Evolutionary conservation across 2,329 filamentous ascomycete species (phyloP), one percentile per base, ranked within the genome.

Genomic region (Epichloe amarillans): DNA sequence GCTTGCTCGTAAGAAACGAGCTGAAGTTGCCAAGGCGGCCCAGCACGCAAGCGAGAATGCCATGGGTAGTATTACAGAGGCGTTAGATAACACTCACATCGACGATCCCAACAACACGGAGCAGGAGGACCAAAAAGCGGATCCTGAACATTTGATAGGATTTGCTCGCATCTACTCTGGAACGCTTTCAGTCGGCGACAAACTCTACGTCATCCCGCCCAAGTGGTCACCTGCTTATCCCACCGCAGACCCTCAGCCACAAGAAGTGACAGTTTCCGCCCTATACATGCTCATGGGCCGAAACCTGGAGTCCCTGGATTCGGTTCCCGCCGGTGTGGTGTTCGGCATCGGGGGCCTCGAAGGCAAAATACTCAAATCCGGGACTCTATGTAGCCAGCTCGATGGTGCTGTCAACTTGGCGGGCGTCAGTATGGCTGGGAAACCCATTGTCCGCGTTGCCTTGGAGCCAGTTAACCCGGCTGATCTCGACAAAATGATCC

Each of bases 271-370:
- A 0, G 82, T 98, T 47, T 90, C 83, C 15, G 87, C 87, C 2
- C 73, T 98, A 2, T 98, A 98, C 66, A 83, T 98, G 64, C 80
- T 98, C 50, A 98, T 98, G 93, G 93, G 93, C 33, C 79, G 91
- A 52, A 85, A 85, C 52, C 72, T 98, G 4, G 91, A 97, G 62
- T 77, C 84, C 1, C 77, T 98, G 0, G 77, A 80, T 15, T 85
- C 84, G 0, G 91, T 97, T 0, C 91, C 91, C 5, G 91, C 93
- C 0, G 93, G 93, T 42, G 90, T 95, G 7, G 86, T 98, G 4
- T 97, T 98, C 62, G 93, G 93, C 23, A 93, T 98, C 50, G 88
- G 84, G 35, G 93, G 93, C 2, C 78, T 98, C 1, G 90, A 93
- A 61, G 91, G 90, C 15, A 84, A 91, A 54, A 84, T 98, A n/a